Evolutionary conservation across 768 basidiomycete species (phyloP), one percentile per base, ranked within the genome.

Genomic region (Hygrocybe punicea): DNA sequence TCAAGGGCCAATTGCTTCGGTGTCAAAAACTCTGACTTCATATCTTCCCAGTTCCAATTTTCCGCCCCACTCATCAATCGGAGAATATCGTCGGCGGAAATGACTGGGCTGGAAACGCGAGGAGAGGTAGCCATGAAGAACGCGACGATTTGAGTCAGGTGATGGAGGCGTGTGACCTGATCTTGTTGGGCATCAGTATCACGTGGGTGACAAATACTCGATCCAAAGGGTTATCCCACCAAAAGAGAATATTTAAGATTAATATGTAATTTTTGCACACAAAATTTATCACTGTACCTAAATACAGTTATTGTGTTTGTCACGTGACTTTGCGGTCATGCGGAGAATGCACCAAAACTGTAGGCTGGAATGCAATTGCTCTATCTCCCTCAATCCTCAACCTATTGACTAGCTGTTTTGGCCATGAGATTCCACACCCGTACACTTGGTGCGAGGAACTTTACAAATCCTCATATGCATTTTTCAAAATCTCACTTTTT

Each of bases 41-140:
- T 79, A 58, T 84, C 81, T 33, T 80, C 75, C 81, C 85, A 84
- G 60, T 90, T 85, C 84, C 87, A 87, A 36, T 79, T 74, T 63
- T 86, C 87, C 1, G 82, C 83, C 0, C 86, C 88, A 25, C 85
- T 81, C n/a, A 86, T 64, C 13, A 89, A 73, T 3, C 70, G 64
- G 2, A 71, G 65, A 29, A 86, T 62, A 58, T 86, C 81, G 21
- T 45, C 58, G 51, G 29, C 23, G 29, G 61, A 56, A 24, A 35
- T 39, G 35, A 35, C 25, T 58, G 2, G 53, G 53, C 29, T 29
- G 29, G 29, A 29, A 29, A 29, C 29, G 29, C 29, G 29, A 29
- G 29, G 29, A 39, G n/a, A 39, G 36, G 36, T 39, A n/a, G 9
- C 36, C 36, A n/a, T 39, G 9, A 45, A 45, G 44, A n/a, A n/a